phyloP scores from a whole-genome alignment of 225 moss, liverwort and hornwort species.

The Pseudoscleropodium purum region DNA sequence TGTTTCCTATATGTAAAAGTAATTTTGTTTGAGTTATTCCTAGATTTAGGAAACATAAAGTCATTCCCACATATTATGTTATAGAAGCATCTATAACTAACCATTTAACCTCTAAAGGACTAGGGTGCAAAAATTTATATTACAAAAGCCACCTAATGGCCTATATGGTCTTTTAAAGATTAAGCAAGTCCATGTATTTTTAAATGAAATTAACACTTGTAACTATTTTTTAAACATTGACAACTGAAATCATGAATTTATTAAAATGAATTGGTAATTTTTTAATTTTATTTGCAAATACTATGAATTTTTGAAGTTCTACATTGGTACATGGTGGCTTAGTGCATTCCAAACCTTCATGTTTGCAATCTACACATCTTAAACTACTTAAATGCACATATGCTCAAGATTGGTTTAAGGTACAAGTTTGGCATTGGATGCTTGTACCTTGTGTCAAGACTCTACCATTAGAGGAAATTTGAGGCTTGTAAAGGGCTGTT shows the following conservation, averaged over 20 bases:
- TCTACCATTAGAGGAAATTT: too few relatives aligned
- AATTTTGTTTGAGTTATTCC: too few relatives aligned
- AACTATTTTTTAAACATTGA: neutral
- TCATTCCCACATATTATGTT: too few relatives aligned
- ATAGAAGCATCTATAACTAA: neutral
- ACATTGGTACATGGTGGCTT: neutral
- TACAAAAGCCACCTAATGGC: too few relatives aligned
- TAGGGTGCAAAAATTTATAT: too few relatives aligned
- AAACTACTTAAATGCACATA: neutral
- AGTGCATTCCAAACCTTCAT: neutral
- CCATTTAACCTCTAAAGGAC: neutral
- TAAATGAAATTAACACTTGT: rapidly evolving
- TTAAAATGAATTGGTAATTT: neutral
- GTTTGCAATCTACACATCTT: neutral
- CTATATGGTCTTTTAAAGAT: too few relatives aligned
- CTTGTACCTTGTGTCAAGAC: too few relatives aligned
- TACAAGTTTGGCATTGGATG: too few relatives aligned
- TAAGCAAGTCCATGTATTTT: neutral
- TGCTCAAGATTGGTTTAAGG: too few relatives aligned
- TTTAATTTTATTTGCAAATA: neutral
- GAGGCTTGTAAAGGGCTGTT: too few relatives aligned
- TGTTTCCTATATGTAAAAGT: too few relatives aligned
- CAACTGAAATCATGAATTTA: neutral
- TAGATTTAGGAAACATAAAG: too few relatives aligned
- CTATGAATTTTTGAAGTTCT: neutral